Evolutionary conservation across 331 rosid species (phyloP).

Genomic region (Telfairia occidentalis): DNA sequence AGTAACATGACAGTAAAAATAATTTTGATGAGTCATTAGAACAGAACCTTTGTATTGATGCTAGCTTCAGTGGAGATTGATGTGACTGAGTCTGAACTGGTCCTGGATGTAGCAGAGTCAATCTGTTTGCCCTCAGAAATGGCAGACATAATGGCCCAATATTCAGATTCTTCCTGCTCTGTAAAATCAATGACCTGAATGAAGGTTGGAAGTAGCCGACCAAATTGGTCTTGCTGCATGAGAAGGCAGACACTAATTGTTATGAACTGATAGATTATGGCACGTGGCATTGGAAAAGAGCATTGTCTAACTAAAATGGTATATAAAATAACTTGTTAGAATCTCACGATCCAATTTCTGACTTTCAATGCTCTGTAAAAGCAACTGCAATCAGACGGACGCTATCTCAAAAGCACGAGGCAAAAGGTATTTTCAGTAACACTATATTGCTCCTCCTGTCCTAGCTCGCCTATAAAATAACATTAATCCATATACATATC

Average conservation of each 20-base stretch:
- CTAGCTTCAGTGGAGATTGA: slow-evolving; percentile 57
- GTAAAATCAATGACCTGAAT: slow-evolving; percentile 84
- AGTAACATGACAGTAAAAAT: neutral
- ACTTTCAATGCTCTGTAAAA: neutral
- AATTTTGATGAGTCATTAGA: neutral
- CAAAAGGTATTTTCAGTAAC: neutral
- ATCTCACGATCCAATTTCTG: neutral
- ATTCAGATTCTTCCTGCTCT: slow-evolving; percentile 77
- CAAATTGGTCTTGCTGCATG: slow-evolving; percentile 88
- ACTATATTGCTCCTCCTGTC: neutral
- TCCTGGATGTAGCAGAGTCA: slow-evolving; percentile 30
- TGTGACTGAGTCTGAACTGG: slow-evolving; percentile 38
- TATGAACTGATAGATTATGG: neutral
- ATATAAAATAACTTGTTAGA: neutral
- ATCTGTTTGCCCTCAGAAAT: slow-evolving; percentile 77
- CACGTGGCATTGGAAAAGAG: neutral
- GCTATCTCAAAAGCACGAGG: neutral
- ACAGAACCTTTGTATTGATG: slow-evolving; percentile 77
- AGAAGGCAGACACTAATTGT: neutral
- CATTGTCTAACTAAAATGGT: neutral
- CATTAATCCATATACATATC: neutral
- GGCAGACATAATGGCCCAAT: slow-evolving; percentile 70
- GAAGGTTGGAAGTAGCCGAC: slow-evolving; percentile 80
- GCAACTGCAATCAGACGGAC: neutral
- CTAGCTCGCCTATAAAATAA: neutral